Conservation (phyloP, 495 filamentous ascomycete genomes). For the Usnea hakonensis region DNA sequence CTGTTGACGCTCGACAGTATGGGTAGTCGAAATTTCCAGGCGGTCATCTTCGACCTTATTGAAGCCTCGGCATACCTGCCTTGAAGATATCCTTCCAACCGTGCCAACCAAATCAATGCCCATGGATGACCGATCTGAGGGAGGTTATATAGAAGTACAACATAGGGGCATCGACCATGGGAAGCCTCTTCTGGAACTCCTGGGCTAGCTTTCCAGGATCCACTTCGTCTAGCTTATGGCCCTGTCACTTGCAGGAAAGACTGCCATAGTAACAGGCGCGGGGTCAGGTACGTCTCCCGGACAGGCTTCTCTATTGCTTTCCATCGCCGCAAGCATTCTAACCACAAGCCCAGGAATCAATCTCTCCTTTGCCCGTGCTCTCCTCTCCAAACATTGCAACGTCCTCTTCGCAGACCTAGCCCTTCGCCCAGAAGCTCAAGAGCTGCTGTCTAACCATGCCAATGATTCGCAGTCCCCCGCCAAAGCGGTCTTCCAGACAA, state of each 20-base stretch:
- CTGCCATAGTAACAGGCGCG: conserved; percentile 63
- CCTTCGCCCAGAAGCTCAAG: conserved; percentile 55
- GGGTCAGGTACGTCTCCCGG: conserved; percentile 50
- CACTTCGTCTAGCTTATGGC: conserved; percentile 26
- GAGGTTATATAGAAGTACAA: too few species aligned
- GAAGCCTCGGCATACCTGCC: neutral
- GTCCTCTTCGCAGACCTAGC: conserved; percentile 60
- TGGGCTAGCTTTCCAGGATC: too few species aligned
- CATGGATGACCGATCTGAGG: too few species aligned
- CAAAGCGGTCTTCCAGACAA: conserved; percentile 53
- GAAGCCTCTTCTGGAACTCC: neutral
- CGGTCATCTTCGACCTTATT: too few species aligned
- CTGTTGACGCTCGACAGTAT: neutral
- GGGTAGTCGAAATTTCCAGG: neutral
- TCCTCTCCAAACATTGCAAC: conserved; percentile 53
- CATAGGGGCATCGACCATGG: neutral
- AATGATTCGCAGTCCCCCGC: conserved; percentile 25
- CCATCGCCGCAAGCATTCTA: neutral
- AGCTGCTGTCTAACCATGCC: conserved; percentile 45
- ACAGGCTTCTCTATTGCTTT: conserved; percentile 11
- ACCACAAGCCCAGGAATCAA: conserved; percentile 43
- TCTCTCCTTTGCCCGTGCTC: conserved; percentile 50
- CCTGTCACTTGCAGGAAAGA: conserved; percentile 49
- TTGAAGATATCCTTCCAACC: neutral
- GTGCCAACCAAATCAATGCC: too few species aligned